Base-by-base conservation (phyloP, 768 basidiomycete genomes). In the Favolaschia claudopus region DNA sequence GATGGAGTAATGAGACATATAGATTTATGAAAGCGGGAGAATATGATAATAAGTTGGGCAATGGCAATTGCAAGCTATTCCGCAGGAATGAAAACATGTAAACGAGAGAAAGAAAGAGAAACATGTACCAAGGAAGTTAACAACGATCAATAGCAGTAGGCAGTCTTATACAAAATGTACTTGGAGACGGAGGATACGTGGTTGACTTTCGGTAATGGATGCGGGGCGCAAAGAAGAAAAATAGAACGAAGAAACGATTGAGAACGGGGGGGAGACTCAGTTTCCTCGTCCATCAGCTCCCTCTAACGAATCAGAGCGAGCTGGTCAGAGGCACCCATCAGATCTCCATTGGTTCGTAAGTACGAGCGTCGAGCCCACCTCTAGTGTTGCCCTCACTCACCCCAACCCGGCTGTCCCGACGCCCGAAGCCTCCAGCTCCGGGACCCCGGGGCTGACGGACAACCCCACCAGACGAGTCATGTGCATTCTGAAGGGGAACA, bases 381-480 rank as follows among this genome's bases (percentile, higher is more conserved):
- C 87, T 83, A 44, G 79, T 70, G 69, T 81, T 81, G 58, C 72
- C 72, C 67, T 85, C 84, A 58, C 74, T 79, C 39, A 73, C 68
- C 14, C 76, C 79, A 32, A 82, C 76, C 63, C 83, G 76, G 66
- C 84, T 88, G 72, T 89, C 88, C 63, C 92, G 82, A 65, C 79
- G 77, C 31, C 80, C 83, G 68, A 95, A 94, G n/a, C 92, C 92
- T 44, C 85, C 82, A 0, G 80, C 76, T 38, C 91, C 91, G 50
- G 93, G 93, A 17, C 93, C 93, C 49, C 93, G 88, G 7, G 93
- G 93, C 75, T 95, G 93, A 59, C 93, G 86, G 44, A 95, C 80
- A 60, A 95, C 91, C 43, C 88, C 84, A 43, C 74, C 74, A 45
- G 76, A 66, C 63, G 70, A 74, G 40, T 80, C 77, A 56, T 81